A percentile compares a stretch with the other conserved stretches of the same genome.
phyloP scores from a whole-genome alignment of 805 yeast species.

The Yarrowia porcina region DNA sequence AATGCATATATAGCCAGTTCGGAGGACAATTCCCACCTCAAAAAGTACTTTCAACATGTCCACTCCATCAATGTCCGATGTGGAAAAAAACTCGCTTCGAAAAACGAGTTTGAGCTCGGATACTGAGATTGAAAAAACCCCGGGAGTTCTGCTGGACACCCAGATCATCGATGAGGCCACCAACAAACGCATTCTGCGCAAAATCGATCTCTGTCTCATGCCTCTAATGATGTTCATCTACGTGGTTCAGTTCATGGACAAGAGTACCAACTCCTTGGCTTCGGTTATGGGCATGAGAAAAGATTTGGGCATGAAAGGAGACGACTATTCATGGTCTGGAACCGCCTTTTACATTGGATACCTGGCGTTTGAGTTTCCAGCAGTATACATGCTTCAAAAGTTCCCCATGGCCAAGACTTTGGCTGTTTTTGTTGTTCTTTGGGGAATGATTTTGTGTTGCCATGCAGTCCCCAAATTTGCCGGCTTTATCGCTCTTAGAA shows the following conservation, averaged over 20 bases:
- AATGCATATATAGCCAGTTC: background rate
- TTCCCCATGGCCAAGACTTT: constrained; percentile 56
- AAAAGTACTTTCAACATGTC: background rate
- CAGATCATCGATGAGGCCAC: constrained; percentile 6
- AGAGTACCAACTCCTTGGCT: constrained; percentile 50
- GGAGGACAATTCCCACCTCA: too few relatives aligned
- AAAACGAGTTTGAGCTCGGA: background rate
- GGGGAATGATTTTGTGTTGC: constrained; percentile 57
- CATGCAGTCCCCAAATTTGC: constrained; percentile 48
- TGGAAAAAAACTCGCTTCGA: background rate
- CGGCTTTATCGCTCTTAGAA: constrained; percentile 48
- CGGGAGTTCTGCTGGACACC: background rate
- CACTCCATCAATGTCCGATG: background rate
- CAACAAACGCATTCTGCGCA: constrained; percentile 39
- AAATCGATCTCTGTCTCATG: constrained; percentile 50
- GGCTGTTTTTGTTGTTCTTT: constrained; percentile 48
- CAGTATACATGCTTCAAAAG: constrained; percentile 48
- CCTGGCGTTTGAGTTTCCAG: constrained; percentile 53
- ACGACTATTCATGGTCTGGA: constrained; percentile 49
- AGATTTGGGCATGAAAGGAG: constrained; percentile 48
- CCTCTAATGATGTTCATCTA: constrained; percentile 52
- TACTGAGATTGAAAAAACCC: background rate
- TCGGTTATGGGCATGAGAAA: constrained; percentile 51
- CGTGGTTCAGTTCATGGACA: constrained; percentile 60
- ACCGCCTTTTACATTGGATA: constrained; percentile 65